A percentile compares a stretch with the other conserved stretches of the same genome.
These are phyloP conservation scores for Vigna unguiculata DNA, from an alignment of 306 rosid genomes.

Conservation along the genomic window DNA sequence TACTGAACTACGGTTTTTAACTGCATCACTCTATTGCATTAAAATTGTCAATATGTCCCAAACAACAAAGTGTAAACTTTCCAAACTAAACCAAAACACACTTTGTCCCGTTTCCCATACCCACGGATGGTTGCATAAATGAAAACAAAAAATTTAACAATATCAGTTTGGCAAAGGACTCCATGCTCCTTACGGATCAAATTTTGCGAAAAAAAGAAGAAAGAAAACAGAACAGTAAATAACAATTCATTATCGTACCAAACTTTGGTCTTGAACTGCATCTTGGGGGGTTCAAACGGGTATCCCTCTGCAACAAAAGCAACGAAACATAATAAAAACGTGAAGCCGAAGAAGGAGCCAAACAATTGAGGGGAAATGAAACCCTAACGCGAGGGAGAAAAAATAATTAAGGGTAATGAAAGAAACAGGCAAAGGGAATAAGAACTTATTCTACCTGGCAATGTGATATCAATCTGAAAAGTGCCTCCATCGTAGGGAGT, in stretches of 20 bases:
- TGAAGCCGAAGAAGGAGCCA: background rate
- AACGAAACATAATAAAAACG: background rate
- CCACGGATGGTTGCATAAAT: background rate
- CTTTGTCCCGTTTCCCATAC: background rate
- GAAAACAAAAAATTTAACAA: background rate
- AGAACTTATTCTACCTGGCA: conserved; percentile 62
- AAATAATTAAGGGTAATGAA: background rate
- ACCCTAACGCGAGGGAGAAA: conserved; percentile 23
- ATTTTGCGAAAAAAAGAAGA: background rate
- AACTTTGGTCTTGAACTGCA: conserved; percentile 93
- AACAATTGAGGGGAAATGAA: conserved; percentile 14
- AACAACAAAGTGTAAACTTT: conserved; percentile 20
- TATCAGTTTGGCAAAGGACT: background rate
- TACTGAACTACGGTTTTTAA: conserved; percentile 85
- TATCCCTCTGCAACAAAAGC: conserved; percentile 77
- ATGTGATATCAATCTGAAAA: conserved; percentile 87
- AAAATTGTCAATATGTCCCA: background rate
- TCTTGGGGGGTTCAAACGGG: conserved; percentile 98
- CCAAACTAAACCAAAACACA: background rate
- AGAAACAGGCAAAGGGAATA: background rate
- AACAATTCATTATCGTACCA: conserved; percentile 58
- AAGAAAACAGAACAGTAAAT: background rate
- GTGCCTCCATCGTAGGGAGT: conserved; percentile 94
- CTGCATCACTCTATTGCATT: background rate
- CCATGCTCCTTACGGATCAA: background rate